Evolutionary conservation across 257 asterid genomes (phyloP).

Genomic region (Solanum piurae): DNA sequence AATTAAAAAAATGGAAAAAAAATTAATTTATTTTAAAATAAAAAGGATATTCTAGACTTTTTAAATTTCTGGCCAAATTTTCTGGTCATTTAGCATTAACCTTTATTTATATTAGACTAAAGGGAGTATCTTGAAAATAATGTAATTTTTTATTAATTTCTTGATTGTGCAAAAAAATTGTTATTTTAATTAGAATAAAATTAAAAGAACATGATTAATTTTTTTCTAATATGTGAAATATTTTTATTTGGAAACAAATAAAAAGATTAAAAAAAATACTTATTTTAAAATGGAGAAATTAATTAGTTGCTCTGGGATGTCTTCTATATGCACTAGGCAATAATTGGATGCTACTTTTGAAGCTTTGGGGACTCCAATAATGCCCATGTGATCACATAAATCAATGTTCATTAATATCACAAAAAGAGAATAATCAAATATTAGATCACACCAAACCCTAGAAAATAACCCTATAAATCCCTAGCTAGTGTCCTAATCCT

Average conservation of each 20-base stretch:
- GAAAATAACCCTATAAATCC: background rate
- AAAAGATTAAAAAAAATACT: background rate
- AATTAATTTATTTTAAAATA: no score
- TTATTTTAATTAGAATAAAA: no score
- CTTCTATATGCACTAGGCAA: background rate
- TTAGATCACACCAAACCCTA: constrained; percentile 8
- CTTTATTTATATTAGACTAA: background rate
- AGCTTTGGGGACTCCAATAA: background rate
- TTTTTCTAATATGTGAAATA: background rate
- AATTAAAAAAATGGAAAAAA: no score
- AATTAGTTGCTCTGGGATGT: background rate
- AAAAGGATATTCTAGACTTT: no score
- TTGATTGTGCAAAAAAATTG: background rate
- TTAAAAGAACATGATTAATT: background rate
- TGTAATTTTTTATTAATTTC: background rate
- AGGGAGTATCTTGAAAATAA: background rate
- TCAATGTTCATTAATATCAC: background rate
- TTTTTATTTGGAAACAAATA: background rate
- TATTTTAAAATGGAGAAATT: background rate
- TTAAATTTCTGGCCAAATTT: no score
- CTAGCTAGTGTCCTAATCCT: background rate
- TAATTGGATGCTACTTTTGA: background rate
- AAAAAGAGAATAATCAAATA: background rate
- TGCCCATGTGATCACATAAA: constrained; percentile 9
- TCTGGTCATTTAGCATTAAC: no score